A percentile compares a stretch with the other conserved stretches of the same genome.
Evolutionary conservation across 768 basidiomycete genomes (phyloP).

Genomic region (Pulveroboletus ravenelii): DNA sequence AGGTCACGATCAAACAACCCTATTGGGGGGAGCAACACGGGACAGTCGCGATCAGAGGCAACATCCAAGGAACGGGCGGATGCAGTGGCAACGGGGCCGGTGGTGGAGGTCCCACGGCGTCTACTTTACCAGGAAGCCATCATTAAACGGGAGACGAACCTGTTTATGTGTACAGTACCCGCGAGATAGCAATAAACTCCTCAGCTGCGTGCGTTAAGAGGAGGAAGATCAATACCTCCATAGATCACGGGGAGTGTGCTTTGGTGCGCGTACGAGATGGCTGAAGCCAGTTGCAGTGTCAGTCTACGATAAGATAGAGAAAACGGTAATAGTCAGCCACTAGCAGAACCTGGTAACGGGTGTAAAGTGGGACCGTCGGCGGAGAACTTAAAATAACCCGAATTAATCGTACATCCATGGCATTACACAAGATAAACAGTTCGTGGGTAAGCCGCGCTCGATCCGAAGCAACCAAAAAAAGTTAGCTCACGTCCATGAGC

Average conservation of each 20-base stretch:
- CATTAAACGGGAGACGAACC: background rate
- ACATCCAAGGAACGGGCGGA: background rate
- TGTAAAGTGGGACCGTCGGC: background rate
- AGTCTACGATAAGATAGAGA: background rate
- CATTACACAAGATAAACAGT: background rate
- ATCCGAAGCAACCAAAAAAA: background rate
- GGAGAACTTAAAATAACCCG: background rate
- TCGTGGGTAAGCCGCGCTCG: background rate
- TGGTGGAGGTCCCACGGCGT: background rate
- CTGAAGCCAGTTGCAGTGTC: too few species aligned
- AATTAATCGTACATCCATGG: background rate
- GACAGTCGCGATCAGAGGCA: background rate
- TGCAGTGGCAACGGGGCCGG: background rate
- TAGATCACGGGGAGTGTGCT: background rate
- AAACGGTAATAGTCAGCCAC: background rate
- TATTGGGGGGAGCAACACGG: background rate
- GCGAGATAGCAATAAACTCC: background rate
- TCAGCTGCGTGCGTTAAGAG: background rate
- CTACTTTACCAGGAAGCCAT: too few species aligned
- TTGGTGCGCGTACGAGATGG: background rate
- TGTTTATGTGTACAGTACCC: conserved; percentile 1
- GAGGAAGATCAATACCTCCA: background rate
- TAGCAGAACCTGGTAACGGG: background rate
- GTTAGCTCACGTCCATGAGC: conserved; percentile 1
- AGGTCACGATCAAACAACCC: conserved; percentile 10